Base-by-base conservation (phyloP, 2,329 filamentous ascomycete genomes). In the Celoporthe dispersa region DNA sequence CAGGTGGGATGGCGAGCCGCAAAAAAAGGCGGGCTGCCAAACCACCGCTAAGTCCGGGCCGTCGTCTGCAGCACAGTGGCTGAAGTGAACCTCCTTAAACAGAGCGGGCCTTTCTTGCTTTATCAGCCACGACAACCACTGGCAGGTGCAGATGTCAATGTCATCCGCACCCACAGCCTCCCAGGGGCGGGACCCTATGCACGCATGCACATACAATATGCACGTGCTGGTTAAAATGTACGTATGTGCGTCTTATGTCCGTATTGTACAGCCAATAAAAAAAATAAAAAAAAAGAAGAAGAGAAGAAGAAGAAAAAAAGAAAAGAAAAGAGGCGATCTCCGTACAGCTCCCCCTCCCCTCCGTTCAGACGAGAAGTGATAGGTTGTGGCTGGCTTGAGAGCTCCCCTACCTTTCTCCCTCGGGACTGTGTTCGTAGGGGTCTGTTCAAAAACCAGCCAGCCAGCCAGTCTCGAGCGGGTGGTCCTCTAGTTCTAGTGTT, bases 21-120 rank as follows among this genome's bases (percentile, higher is more conserved):
- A 11, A 48, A 48, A 48, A 48, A 37, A 41, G 44, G 37, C 44
- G 62, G 66, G 44, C 66, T 66, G 41, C 53, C 19, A 59, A 71
- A 66, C 53, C 64, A 62, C 59, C 70, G 68, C 60, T 67, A 68
- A 64, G 19, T 37, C 67, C 70, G 64, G 51, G 35, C 28, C 25
- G 33, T 22, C 35, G 44, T 35, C 35, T 48, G 64, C 51, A 35
- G 64, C 4, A 37, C 39, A 9, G 44, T 22, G 41, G 64, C 64
- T 33, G 14, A 33, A 22, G 57, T 48, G n/a, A n/a, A n/a, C 44
- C 44, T 48, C 44, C 41, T 44, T 22, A 1, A 22, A 44, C 37
- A 39, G 12, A 22, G 7, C 4, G 16, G 16, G 41, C 2, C 16
- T 44, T 22, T n/a, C n/a, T n/a, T 19, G 44, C 22, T 48, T 48